A percentile compares a stretch with the other conserved stretches of the same genome.
phyloP scores from a whole-genome alignment of 2,329 filamentous ascomycete species.

The Lecanoromycetidae sp. region DNA sequence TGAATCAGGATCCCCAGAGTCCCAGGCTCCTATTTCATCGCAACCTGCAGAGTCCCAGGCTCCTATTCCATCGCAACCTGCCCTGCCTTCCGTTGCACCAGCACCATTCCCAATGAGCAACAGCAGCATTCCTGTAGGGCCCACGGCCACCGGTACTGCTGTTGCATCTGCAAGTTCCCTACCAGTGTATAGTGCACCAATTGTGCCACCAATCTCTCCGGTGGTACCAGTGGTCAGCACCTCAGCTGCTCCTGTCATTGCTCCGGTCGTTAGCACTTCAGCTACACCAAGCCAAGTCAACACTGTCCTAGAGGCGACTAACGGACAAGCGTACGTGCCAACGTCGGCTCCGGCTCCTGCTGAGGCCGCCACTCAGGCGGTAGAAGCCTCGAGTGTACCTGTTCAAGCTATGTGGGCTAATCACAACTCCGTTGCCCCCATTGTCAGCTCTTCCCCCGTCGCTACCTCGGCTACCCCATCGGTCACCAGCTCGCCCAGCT shows the following conservation, averaged over 20 bases:
- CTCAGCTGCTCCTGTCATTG: no score
- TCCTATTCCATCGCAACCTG: no score
- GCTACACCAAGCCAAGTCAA: no score
- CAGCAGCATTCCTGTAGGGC: conserved; percentile 9
- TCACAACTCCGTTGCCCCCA: background rate
- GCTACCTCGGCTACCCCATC: conserved; percentile 10
- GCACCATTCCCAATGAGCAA: conserved; percentile 7
- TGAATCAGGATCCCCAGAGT: background rate
- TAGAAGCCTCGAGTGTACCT: no score
- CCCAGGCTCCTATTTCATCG: no score
- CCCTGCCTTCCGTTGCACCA: no score
- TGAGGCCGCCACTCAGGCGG: background rate
- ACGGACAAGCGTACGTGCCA: no score
- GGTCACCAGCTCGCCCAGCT: background rate
- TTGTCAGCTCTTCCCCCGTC: background rate
- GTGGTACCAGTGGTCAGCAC: background rate
- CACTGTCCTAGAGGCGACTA: no score
- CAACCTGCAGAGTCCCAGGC: no score
- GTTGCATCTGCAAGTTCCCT: background rate
- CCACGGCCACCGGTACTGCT: conserved; percentile 2
- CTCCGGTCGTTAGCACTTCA: background rate
- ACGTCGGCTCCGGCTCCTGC: no score
- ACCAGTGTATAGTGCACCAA: background rate
- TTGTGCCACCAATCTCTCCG: no score
- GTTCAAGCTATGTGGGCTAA: no score